These are phyloP conservation scores for Thymus mandschuricus DNA, from an alignment of 257 asterid species.

Conservation along the genomic window DNA sequence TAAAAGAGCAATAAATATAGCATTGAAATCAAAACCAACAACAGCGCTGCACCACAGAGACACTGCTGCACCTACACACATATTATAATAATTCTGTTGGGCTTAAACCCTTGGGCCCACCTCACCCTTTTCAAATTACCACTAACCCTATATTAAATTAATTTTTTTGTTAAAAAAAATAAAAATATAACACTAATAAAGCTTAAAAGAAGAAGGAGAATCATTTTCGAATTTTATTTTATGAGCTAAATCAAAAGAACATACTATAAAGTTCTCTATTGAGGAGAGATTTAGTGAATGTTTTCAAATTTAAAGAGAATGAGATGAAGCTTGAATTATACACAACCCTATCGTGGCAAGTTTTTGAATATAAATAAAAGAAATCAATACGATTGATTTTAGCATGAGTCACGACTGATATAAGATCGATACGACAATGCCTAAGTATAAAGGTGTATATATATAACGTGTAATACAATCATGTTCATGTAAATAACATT, in stretches of 20 bases:
- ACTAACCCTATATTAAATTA: too few species aligned
- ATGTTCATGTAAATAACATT: too few species aligned
- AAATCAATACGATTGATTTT: too few species aligned
- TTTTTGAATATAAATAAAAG: too few species aligned
- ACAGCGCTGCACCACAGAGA: constrained; percentile 12
- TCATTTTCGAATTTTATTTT: not conserved
- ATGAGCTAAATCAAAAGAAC: not conserved
- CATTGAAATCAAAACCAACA: constrained; percentile 38
- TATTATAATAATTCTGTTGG: not conserved
- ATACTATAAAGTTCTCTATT: not conserved
- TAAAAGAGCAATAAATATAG: constrained; percentile 24
- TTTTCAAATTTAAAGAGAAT: not conserved
- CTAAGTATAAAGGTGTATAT: too few species aligned
- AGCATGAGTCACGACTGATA: too few species aligned
- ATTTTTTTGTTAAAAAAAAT: too few species aligned
- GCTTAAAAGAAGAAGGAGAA: too few species aligned
- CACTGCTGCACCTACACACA: constrained; percentile 28
- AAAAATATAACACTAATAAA: too few species aligned
- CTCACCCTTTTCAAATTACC: not conserved
- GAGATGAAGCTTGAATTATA: not conserved
- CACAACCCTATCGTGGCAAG: not conserved
- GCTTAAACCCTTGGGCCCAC: constrained; percentile 4
- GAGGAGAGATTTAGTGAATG: too few species aligned
- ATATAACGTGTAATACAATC: too few species aligned
- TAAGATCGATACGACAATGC: too few species aligned